Conservation (phyloP, 768 basidiomycete species). For the Pseudohyphozyma bogoriensis region DNA sequence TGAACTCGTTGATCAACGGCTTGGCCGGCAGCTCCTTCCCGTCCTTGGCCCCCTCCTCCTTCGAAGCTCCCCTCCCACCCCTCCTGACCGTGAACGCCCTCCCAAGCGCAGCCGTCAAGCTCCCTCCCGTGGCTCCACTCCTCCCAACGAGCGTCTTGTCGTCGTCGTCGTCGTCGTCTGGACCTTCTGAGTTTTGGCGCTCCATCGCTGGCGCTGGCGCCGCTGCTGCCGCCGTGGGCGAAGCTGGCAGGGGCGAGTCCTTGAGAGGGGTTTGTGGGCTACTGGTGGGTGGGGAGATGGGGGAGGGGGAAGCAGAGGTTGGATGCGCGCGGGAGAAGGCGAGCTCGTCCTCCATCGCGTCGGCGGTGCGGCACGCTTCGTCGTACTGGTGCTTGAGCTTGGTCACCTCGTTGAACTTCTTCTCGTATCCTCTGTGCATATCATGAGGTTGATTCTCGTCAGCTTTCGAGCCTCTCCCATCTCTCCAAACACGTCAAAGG, state of each 20-base stretch:
- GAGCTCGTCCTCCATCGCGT: constrained; percentile 21
- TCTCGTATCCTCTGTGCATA: constrained; percentile 8
- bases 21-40: background rate
- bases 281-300: background rate
- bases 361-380: constrained; percentile 12
- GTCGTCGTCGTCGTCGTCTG: background rate
- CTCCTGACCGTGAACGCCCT: constrained; percentile 16
- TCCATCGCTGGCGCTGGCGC: background rate
- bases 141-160: constrained; percentile 11
- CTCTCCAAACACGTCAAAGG: too few species aligned
- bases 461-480: background rate
- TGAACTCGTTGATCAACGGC: background rate
- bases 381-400: constrained; percentile 2
- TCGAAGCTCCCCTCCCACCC: background rate
- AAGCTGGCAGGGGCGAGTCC: too few species aligned
- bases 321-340: constrained; percentile 13
- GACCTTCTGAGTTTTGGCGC: background rate
- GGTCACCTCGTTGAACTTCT: background rate
- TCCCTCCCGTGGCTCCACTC: constrained; percentile 10
- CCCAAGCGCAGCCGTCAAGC: constrained; percentile 17
- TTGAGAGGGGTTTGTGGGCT: background rate
- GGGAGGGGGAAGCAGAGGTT: background rate
- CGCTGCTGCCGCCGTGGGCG: background rate
- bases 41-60: too few species aligned
- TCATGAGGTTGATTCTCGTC: background rate